Evolutionary conservation across 1,139 yeast genomes (phyloP).

Genomic region (Yamadazyma sp.): DNA sequence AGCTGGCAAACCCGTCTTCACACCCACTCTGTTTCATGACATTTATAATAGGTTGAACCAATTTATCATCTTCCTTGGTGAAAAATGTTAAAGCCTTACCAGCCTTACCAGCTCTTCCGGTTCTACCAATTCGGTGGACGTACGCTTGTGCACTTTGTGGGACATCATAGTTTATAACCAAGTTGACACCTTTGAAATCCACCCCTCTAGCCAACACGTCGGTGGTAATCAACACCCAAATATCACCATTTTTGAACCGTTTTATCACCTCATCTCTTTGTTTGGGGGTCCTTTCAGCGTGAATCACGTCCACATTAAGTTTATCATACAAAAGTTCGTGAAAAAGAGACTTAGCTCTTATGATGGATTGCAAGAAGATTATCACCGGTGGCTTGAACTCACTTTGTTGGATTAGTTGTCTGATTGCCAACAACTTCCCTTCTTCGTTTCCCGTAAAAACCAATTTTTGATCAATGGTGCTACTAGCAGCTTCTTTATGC

Average conservation of each 20-base stretch:
- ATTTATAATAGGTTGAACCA: slow-evolving; percentile 81
- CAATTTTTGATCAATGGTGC: slow-evolving; percentile 78
- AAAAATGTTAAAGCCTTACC: slow-evolving; percentile 92
- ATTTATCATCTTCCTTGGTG: slow-evolving; percentile 81
- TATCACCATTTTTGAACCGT: slow-evolving; percentile 81
- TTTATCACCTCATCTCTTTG: slow-evolving; percentile 88
- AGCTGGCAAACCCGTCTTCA: slow-evolving; percentile 60
- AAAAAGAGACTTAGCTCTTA: slow-evolving; percentile 91
- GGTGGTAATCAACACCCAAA: slow-evolving; percentile 96
- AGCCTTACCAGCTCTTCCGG: slow-evolving; percentile 89
- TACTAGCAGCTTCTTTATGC: slow-evolving; percentile 89
- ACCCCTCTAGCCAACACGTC: slow-evolving; percentile 97
- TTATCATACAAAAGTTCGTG: slow-evolving; percentile 91
- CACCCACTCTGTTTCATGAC: slow-evolving; percentile 95
- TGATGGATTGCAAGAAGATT: slow-evolving; percentile 86
- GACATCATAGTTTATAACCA: slow-evolving; percentile 94
- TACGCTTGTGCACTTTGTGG: slow-evolving; percentile 94
- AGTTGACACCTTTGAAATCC: slow-evolving; percentile 92
- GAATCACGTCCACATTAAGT: slow-evolving; percentile 91
- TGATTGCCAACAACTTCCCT: slow-evolving; percentile 87
- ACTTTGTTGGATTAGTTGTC: slow-evolving; percentile 83
- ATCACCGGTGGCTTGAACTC: slow-evolving; percentile 91
- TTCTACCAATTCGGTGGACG: slow-evolving; percentile 97
- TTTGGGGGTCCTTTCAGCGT: slow-evolving; percentile 87
- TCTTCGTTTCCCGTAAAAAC: slow-evolving; percentile 91